Evolutionary conservation across 139 green algal genomes (phyloP).

Genomic region (Coelastrella sp.): DNA sequence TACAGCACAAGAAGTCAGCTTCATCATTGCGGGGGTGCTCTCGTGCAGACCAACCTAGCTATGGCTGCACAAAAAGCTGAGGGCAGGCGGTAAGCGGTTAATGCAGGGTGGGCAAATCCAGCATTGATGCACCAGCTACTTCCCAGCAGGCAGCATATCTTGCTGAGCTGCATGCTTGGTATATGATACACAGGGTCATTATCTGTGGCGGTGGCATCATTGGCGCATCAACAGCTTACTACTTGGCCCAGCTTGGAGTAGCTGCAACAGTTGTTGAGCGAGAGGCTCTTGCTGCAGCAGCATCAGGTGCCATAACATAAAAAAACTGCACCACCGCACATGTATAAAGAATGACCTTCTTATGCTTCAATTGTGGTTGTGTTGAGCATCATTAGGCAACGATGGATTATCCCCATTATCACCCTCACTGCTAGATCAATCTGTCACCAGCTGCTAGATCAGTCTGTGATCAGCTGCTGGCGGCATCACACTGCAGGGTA

Average conservation of each 20-base stretch:
- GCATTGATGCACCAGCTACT: too few species aligned
- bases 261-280: constrained; percentile 74
- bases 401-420: too few species aligned
- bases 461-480: too few species aligned
- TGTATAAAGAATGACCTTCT: too few species aligned
- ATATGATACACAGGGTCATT: constrained; percentile 57
- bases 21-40: too few species aligned
- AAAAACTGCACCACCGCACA: too few species aligned
- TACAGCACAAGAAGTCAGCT: too few species aligned
- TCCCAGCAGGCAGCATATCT: background rate
- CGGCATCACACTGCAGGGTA: too few species aligned
- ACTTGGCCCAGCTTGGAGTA: constrained; percentile 67
- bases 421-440: too few species aligned
- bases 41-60: background rate
- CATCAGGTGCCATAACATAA: constrained; percentile 77
- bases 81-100: background rate
- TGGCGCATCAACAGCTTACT: constrained; percentile 75
- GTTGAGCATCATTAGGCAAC: background rate
- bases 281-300: constrained; percentile 65
- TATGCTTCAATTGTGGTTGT: background rate
- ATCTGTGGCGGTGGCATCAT: constrained; percentile 85
- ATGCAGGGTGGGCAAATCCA: too few species aligned
- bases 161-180: background rate
- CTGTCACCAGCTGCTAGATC: too few species aligned
- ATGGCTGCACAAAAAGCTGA: background rate